Base-by-base conservation (phyloP, 345 rosid genomes). In the Eucalyptus leucophloia region DNA sequence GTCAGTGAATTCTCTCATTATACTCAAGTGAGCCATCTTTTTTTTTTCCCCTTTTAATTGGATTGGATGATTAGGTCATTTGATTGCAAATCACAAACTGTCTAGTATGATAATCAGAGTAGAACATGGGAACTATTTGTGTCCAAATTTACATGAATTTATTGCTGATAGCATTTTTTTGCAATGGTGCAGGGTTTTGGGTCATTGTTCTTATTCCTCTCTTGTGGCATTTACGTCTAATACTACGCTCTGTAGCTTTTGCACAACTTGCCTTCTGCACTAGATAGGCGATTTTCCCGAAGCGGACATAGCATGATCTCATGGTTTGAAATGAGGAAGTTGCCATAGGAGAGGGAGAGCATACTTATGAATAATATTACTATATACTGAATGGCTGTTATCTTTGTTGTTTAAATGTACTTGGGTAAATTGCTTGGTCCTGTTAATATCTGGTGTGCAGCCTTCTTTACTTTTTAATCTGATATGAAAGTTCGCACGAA, bases 221-320 rank as follows among this genome's bases (percentile, higher is more conserved):
- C 98, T 86, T 93, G 95, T 47, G 99, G 99, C 67, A 94, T 96
- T 92, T 98, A 98, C 89, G 98, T 98, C 86, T 98, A 92, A 92
- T 91, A 21, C 47, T 19, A 37, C 4, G 13, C 28, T 37, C 83
- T 77, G 47, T 23, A 77, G 85, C 9, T 1, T 11, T 77, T 77
- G 8, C 85, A 13, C 47, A 77, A 12, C 47, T 21, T 12, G 47
- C 47, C 12, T 21, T 40, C 85, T 40, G 28, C 9, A 1, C 47
- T 40, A 23, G 47, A 12, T 40, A 23, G 85, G 85, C 4, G 9
- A 40, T 77, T 40, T 77, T 77, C 47, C 9, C 5, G 1, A 40
- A 77, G 47, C 5, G 9, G 47, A 40, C 47, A 37, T 40, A 40
- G 24, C 47, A 1, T 40, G 85, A 40, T 40, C 28, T 77, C 85